Evolutionary conservation across 1,284 basidiomycete genomes (phyloP), one percentile per base, ranked within the genome.

Genomic region (Coriolopsis trogii): DNA sequence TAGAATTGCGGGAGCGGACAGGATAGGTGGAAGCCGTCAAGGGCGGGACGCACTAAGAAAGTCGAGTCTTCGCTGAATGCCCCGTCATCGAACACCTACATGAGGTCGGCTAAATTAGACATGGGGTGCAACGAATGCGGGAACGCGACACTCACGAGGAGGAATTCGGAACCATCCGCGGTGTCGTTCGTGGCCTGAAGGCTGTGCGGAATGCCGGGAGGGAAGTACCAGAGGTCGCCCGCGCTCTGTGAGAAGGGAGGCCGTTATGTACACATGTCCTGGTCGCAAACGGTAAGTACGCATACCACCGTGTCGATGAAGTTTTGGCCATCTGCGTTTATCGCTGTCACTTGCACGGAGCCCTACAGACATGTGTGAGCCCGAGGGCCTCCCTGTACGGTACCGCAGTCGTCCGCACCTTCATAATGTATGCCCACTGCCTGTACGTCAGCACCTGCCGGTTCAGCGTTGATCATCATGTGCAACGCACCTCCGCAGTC

Each of bases 361-460:
- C 87, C 87, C 83, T 86, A 49, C 2, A 42, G 2, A 20, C n/a
- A 7, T 10, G 10, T 18, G 10, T 33, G 2, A 42, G 18, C n/a
- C 10, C 13, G 29, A 21, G 3, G 3, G 18, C 8, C 4, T 12
- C 23, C 18, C 13, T 15, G 12, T 10, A 42, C 4, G 4, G 13
- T 15, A 42, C 10, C 20, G 12, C 3, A 16, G n/a, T 28, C 7
- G 13, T 21, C 15, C 64, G 50, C 50, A 81, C 82, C 62, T 77
- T 82, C 29, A 88, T 59, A 15, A 87, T 74, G 53, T 85, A 87
- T 2, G 82, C 81, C 86, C 84, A 87, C 82, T 84, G 15, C 16
- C 23, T 24, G 8, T 30, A 9, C 16, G 23, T 53, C 16, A 65
- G 58, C 49, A 15, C 6, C 31, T 18, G 21, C 5, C 6, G 8